Evolutionary conservation across 768 basidiomycete species (phyloP).

Genomic region (Suillus americanus): DNA sequence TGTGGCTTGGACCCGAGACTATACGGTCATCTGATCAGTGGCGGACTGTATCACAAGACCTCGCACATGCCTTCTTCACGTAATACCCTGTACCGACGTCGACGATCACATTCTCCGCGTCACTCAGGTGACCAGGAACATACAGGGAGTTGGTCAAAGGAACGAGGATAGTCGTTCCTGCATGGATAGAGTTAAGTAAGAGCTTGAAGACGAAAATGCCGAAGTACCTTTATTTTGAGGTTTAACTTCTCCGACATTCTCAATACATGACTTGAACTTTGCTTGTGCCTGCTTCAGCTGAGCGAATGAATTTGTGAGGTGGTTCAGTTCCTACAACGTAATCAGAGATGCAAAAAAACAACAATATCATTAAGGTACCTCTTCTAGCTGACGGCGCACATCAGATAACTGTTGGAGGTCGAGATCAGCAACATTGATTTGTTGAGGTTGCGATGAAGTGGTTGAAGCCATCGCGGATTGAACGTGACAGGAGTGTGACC

Average conservation of each 20-base stretch:
- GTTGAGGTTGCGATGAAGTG: constrained; percentile 47
- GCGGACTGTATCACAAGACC: constrained; percentile 1
- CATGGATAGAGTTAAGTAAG: background rate
- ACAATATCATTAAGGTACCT: constrained; percentile 47
- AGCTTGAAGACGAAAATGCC: background rate
- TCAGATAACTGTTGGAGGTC: constrained; percentile 85
- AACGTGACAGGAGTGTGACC: constrained; percentile 5
- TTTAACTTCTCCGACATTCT: constrained; percentile 75
- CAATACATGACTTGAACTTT: constrained; percentile 87
- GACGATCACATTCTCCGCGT: constrained; percentile 85
- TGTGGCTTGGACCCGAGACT: constrained; percentile 81
- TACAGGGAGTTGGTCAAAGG: constrained; percentile 95
- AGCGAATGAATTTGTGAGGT: constrained; percentile 87
- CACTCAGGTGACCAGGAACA: constrained; percentile 85
- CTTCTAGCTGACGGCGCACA: constrained; percentile 89
- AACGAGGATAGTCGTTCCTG: constrained; percentile 87
- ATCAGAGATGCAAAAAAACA: background rate
- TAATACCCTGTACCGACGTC: constrained; percentile 98
- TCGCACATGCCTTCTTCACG: constrained; percentile 76
- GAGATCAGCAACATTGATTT: constrained; percentile 79
- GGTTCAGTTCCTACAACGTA: constrained; percentile 75
- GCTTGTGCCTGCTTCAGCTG: constrained; percentile 92
- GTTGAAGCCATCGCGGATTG: constrained; percentile 32
- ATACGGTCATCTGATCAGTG: constrained; percentile 7
- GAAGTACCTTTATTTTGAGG: constrained; percentile 59